Conservation (phyloP, 2,329 filamentous ascomycete genomes). For the Calonectria leucothoes region DNA sequence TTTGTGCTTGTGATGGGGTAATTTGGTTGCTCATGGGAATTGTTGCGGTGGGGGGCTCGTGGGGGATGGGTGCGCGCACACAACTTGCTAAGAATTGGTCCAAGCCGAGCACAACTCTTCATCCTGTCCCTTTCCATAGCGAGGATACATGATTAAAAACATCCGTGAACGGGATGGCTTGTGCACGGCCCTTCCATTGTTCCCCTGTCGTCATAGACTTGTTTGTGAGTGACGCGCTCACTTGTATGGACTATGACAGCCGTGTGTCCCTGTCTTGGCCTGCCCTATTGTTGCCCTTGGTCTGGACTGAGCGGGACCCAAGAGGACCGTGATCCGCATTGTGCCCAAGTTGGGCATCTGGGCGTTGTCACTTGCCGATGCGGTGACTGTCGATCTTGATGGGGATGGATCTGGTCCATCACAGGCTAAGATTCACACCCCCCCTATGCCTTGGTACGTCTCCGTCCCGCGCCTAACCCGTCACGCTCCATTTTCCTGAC, state of each 20-base stretch:
- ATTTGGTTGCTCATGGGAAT: not conserved
- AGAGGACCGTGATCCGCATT: not conserved
- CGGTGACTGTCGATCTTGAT: conserved; percentile 6
- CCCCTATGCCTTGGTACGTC: not conserved
- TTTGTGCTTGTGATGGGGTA: not conserved
- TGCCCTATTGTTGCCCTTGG: not conserved
- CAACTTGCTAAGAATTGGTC: not conserved
- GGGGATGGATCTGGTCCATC: not conserved
- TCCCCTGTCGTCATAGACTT: not conserved
- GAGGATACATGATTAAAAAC: not conserved
- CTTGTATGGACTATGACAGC: not conserved
- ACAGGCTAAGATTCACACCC: not conserved
- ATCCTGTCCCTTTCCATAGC: not conserved
- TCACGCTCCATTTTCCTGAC: not conserved
- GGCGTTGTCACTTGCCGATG: not conserved
- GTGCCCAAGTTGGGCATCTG: conserved; percentile 1
- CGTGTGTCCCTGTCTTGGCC: not conserved
- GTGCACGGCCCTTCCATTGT: not conserved
- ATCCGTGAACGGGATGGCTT: not conserved
- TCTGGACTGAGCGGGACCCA: not conserved
- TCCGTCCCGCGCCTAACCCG: not conserved
- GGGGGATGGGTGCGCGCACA: not conserved
- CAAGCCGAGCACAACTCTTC: not conserved
- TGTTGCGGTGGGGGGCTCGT: not conserved
- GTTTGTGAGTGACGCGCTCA: not conserved